Conservation (phyloP, 1,284 basidiomycete genomes). For the Apiotrichum laibachii region DNA sequence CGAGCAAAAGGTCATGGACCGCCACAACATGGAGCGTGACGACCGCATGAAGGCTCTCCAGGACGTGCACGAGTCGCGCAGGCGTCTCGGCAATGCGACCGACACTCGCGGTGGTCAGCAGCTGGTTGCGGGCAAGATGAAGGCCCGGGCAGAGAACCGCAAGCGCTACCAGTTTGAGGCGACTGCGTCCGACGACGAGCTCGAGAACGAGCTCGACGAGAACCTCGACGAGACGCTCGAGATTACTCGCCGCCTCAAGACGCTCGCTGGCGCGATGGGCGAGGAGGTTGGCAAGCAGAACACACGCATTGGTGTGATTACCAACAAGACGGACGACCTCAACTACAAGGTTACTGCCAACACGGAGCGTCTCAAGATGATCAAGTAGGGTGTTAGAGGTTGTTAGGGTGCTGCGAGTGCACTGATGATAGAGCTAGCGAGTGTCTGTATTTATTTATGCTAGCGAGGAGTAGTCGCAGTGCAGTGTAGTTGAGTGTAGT, state of each 20-base stretch:
- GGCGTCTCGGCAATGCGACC: conserved; percentile 73
- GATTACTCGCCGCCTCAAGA: conserved; percentile 77
- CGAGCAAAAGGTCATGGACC: conserved; percentile 80
- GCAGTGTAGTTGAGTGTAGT: too few species aligned
- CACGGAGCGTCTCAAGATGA: conserved; percentile 48
- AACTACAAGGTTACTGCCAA: conserved; percentile 51
- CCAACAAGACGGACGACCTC: conserved; percentile 52
- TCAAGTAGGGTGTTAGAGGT: conserved; percentile 31
- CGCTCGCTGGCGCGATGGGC: conserved; percentile 67
- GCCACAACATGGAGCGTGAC: conserved; percentile 82
- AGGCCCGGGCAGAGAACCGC: conserved; percentile 16
- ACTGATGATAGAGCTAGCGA: too few species aligned
- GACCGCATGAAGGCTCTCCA: conserved; percentile 80
- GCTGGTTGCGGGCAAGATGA: not conserved
- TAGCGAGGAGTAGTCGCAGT: too few species aligned
- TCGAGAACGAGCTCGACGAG: conserved; percentile 73
- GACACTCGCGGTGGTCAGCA: conserved; percentile 48
- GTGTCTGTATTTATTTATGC: too few species aligned
- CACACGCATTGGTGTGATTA: conserved; percentile 46
- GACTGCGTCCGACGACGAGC: conserved; percentile 91
- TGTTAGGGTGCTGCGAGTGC: too few species aligned
- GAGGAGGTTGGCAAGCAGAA: conserved; percentile 51
- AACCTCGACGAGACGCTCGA: conserved; percentile 87
- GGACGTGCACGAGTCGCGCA: conserved; percentile 83
- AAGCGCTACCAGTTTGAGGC: conserved; percentile 87